phyloP scores from a whole-genome alignment of 2,329 filamentous ascomycete species.

The Exophiala viscosa region DNA sequence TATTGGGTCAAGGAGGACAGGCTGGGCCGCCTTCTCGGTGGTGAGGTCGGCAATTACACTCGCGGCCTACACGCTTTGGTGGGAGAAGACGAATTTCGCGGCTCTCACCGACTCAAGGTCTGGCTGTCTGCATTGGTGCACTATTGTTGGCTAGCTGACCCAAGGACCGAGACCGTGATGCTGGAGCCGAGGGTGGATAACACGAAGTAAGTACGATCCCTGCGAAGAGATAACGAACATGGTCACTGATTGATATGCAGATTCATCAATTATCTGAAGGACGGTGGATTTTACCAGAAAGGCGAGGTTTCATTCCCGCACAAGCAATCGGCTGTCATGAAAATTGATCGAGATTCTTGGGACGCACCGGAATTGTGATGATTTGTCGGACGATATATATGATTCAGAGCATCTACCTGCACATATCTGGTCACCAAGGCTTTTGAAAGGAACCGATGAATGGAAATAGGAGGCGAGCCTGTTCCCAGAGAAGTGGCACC shows the following conservation, averaged over 20 bases:
- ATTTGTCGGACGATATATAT: no score
- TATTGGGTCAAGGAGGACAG: conserved; percentile 97
- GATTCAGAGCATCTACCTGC: no score
- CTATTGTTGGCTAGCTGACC: conserved; percentile 73
- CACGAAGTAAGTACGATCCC: conserved; percentile 60
- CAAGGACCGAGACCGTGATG: conserved; percentile 75
- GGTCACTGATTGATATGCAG: conserved; percentile 40
- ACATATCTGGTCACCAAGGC: no score
- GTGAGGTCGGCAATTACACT: conserved; percentile 72
- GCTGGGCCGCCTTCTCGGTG: conserved; percentile 65
- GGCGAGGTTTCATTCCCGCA: conserved; percentile 83
- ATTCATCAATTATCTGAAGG: conserved; percentile 66
- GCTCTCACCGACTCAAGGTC: conserved; percentile 66
- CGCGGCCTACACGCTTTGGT: conserved; percentile 83
- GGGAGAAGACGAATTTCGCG: conserved; percentile 87
- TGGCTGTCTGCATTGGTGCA: conserved; percentile 90
- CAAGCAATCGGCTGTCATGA: conserved; percentile 86
- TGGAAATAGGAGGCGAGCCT: no score
- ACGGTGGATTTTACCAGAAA: conserved; percentile 79
- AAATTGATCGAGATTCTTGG: conserved; percentile 75
- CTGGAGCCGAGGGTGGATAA: conserved; percentile 93
- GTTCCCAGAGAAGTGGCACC: no score
- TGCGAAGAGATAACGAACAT: not conserved
- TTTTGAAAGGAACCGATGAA: no score
- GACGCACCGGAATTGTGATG: conserved; percentile 54